Evolutionary conservation across 352 stramenopile genomes (phyloP), one percentile per base, ranked within the genome.

Genomic region (Pythium insidiosum): DNA sequence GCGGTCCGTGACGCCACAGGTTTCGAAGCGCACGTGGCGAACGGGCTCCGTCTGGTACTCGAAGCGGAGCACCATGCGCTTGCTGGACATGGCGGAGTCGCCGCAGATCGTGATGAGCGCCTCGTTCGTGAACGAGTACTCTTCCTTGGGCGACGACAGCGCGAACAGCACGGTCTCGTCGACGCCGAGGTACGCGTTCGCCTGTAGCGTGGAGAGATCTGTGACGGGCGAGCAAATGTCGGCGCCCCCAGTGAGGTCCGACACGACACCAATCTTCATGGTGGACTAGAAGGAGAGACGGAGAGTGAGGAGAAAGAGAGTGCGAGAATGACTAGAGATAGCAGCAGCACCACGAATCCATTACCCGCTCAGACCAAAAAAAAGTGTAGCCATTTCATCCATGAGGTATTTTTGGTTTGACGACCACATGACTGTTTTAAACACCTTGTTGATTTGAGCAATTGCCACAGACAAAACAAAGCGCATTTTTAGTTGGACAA

Each of bases 181-280:
- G 13, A 22, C 12, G 5, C 5, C 23, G 19, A 55, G 39, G 34
- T 37, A 55, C 11, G 28, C 39, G 7, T 36, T 28, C 2, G 47
- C 37, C 26, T 41, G 30, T 1, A 48, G 21, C 13, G 37, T 23
- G 13, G 28, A 6, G 31, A 55, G 37, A 22, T 55, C 47, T 10
- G 37, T 43, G n/a, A 55, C 38, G 12, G 47, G 38, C 38, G 18
- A 10, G 30, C 47, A 55, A 21, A 55, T 55, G 47, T 55, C 47
- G 37, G 47, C 43, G 15, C 16, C 25, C 13, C 47, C 47, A 19
- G 47, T 55, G 22, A 55, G 37, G 20, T 55, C 47, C 16, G 47
- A 55, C n/a, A 48, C 39, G 18, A 55, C 31, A 19, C 47, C 47
- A 20, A 49, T 55, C 29, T 49, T 47, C 47, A 55, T 55, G 37